Percentiles rank a stretch among this genome's conserved stretches.
Evolutionary conservation across 1,284 basidiomycete species (phyloP).

Genomic region (Heterobasidion parviporum): DNA sequence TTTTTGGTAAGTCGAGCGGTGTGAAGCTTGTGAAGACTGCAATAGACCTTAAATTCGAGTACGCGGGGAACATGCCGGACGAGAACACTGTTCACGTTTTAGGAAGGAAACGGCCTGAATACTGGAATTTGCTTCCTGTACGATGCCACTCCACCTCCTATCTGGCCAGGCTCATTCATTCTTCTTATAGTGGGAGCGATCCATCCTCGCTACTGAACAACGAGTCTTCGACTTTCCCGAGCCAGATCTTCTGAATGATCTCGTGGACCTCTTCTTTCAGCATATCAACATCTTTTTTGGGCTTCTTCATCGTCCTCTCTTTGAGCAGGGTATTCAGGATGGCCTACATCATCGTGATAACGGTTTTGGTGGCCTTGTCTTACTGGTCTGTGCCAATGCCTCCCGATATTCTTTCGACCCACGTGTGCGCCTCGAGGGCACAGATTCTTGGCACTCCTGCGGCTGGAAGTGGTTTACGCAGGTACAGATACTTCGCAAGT

Average conservation of each 20-base stretch:
- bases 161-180: background rate
- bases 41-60: slow-evolving; percentile 60
- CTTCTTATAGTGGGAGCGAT: slow-evolving; percentile 28
- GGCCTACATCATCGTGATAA: slow-evolving; percentile 34
- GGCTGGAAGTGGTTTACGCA: slow-evolving; percentile 76
- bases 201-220: slow-evolving; percentile 17
- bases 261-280: slow-evolving; percentile 43
- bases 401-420: slow-evolving; percentile 42
- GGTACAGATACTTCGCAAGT: slow-evolving; percentile 42
- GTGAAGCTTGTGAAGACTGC: slow-evolving; percentile 59
- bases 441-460: slow-evolving; percentile 38
- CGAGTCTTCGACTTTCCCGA: slow-evolving; percentile 22
- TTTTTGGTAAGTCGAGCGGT: slow-evolving; percentile 69
- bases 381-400: slow-evolving; percentile 46
- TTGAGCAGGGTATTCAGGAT: slow-evolving; percentile 29
- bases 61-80: slow-evolving; percentile 24
- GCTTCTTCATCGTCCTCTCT: slow-evolving; percentile 42
- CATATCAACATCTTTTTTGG: slow-evolving; percentile 33
- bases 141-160: slow-evolving; percentile 4
- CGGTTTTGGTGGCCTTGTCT: slow-evolving; percentile 38
- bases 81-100: background rate
- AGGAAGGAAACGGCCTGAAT: slow-evolving; percentile 8
- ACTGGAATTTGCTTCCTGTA: slow-evolving; percentile 9
- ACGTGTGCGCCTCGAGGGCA: slow-evolving; percentile 42
- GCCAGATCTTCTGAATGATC: slow-evolving; percentile 27